Base-by-base conservation (phyloP, 768 basidiomycete genomes). In the Mycena polygramma region DNA sequence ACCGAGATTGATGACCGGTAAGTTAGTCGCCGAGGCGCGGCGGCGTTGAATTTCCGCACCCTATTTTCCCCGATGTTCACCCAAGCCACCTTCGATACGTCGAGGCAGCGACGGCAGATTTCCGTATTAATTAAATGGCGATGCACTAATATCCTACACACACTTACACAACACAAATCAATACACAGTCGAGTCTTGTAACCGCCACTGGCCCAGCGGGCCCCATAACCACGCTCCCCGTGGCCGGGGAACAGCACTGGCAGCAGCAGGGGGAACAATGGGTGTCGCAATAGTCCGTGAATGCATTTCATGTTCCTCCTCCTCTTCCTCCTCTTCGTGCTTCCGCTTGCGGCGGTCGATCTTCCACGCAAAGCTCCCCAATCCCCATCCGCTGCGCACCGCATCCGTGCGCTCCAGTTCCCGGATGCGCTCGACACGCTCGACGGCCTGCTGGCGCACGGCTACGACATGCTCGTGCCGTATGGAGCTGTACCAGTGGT, bases 141-240 rank as follows among this genome's bases (percentile, higher is more conserved):
- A 2, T 6, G 8, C 17, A 26, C 19, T 36, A 22, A 37, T 59
- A 71, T 63, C 30, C 30, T 68, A 68, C 70, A 75, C 63, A 7
- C 64, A 48, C 30, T 41, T n/a, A 68, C 55, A 41, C 11, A 41
- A 52, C 37, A 19, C 7, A 64, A 57, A 66, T 81, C 75, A 84
- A 78, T 95, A 95, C 58, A 85, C 83, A 11, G 94, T 94, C 70
- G 92, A 88, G 75, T 95, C 94, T 73, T 91, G 88, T 73, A 95
- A 78, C 54, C 94, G 84, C 94, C 93, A 95, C 36, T 86, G 84
- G 54, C 87, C 83, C 24, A 95, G 79, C 4, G 94, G 93, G 0
- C 92, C 92, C 92, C 93, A 94, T 91, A 92, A 93, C 90, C 90
- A 94, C 69, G 92, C 70, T 8, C 92, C 92, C 57, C 63, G 71